Conservation (phyloP, 2,329 filamentous ascomycete genomes). For the Bipolaris sorokiniana region DNA sequence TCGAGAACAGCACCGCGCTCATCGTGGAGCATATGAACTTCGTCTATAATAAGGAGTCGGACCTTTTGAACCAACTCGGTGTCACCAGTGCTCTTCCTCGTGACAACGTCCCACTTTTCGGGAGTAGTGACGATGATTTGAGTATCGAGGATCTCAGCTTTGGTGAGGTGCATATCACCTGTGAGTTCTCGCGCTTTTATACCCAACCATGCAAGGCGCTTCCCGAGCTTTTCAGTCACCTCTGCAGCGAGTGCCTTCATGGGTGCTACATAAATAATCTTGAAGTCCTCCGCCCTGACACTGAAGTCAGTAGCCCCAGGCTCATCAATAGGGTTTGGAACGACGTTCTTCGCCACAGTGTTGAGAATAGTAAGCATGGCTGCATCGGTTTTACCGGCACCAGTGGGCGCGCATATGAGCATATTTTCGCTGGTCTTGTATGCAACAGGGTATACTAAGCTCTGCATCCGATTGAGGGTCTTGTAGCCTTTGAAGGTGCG, state of each 20-base stretch:
- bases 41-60: constrained; percentile 92
- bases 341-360: constrained; percentile 82
- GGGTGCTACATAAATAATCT: constrained; percentile 97
- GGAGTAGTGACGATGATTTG: constrained; percentile 99
- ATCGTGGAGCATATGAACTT: constrained; percentile 99
- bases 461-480: constrained; percentile 96
- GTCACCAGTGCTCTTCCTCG: constrained; percentile 93
- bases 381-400: constrained; percentile 98
- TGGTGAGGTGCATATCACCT: constrained; percentile 98
- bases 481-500: constrained; percentile 96
- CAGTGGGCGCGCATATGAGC: constrained; percentile 96
- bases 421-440: constrained; percentile 98
- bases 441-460: constrained; percentile 90
- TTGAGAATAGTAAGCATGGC: constrained; percentile 97
- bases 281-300: constrained; percentile 87
- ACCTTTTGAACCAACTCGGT: constrained; percentile 98
- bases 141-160: constrained; percentile 91
- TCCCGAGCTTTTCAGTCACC: constrained; percentile 92
- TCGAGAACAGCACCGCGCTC: constrained; percentile 95
- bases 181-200: constrained; percentile 92
- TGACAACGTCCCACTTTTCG: constrained; percentile 99
- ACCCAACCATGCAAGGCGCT: constrained; percentile 90
- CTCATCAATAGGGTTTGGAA: constrained; percentile 78
- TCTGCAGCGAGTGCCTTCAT: constrained; percentile 99
- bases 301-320: constrained; percentile 76